Conservation (phyloP, 2,329 filamentous ascomycete species). For the Pseudogymnoascus sp. region DNA sequence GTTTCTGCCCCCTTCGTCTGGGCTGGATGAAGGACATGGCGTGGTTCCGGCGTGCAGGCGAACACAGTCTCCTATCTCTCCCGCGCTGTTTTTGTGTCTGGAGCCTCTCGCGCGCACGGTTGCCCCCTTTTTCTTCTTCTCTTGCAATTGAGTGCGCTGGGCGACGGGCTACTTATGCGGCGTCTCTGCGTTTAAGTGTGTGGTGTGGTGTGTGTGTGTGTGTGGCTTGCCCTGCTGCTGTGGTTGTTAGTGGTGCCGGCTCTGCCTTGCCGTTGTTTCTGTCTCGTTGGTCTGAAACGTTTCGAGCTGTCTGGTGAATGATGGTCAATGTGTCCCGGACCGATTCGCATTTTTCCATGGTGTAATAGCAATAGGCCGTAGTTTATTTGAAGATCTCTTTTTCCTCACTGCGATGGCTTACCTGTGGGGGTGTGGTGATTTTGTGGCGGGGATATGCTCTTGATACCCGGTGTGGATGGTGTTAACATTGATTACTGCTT, state of each 20-base stretch:
- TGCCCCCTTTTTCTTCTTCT: background rate
- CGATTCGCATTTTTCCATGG: slow-evolving; percentile 30
- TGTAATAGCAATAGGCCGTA: slow-evolving; percentile 34
- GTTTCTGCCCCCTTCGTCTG: background rate
- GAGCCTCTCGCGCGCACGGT: background rate
- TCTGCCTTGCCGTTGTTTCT: slow-evolving; percentile 11
- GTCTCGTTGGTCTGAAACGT: slow-evolving; percentile 10
- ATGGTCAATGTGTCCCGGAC: slow-evolving; percentile 6
- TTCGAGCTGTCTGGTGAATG: slow-evolving; percentile 7
- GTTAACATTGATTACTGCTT: no score
- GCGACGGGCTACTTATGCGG: slow-evolving; percentile 1
- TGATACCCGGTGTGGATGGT: background rate
- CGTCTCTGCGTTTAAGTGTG: slow-evolving; percentile 4
- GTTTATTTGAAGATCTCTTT: slow-evolving; percentile 30
- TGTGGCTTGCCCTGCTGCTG: slow-evolving; percentile 7
- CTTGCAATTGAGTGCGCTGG: slow-evolving; percentile 2
- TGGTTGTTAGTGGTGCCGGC: slow-evolving; percentile 1
- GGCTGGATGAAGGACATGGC: background rate
- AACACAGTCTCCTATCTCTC: background rate
- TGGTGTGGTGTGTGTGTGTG: background rate
- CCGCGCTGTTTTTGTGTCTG: slow-evolving; percentile 6
- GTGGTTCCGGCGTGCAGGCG: background rate
- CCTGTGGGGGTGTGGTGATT: background rate
- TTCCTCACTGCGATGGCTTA: slow-evolving; percentile 8
- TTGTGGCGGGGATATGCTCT: background rate